Conservation (phyloP, 768 basidiomycete species). For the Amanita phalloides region DNA sequence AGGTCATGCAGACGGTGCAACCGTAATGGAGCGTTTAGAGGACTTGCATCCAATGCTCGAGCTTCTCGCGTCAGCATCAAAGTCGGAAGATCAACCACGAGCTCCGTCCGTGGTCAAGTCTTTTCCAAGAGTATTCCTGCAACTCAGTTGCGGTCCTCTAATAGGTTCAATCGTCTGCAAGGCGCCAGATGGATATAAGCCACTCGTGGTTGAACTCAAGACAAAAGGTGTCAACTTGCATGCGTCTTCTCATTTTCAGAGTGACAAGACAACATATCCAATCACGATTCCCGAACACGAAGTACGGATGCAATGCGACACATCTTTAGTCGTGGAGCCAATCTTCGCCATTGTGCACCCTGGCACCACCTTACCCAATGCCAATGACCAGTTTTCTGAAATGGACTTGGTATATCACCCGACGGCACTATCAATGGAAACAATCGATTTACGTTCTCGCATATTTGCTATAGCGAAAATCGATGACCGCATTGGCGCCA, state of each 20-base stretch:
- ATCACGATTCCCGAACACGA: conserved; percentile 24
- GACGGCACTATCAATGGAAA: conserved; percentile 45
- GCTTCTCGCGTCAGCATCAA: conserved; percentile 9
- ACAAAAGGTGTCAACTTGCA: conserved; percentile 40
- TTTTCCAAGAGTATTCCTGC: conserved; percentile 36
- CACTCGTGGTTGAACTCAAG: conserved; percentile 45
- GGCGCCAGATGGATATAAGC: conserved; percentile 23
- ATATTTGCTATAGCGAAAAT: conserved; percentile 40
- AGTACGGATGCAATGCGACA: conserved; percentile 31
- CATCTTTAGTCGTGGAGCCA: conserved; percentile 36
- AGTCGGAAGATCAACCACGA: conserved; percentile 4
- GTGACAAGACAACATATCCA: conserved; percentile 13
- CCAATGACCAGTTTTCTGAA: conserved; percentile 17
- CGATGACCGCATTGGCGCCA: conserved; percentile 30
- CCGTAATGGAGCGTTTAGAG: conserved; percentile 44
- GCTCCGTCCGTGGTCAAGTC: conserved; percentile 3
- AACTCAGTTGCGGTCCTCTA: conserved; percentile 38
- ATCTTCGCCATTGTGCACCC: conserved; percentile 43
- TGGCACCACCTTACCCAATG: conserved; percentile 10
- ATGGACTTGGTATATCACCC: conserved; percentile 34
- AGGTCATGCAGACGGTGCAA: conserved; percentile 30
- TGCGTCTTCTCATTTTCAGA: conserved; percentile 29
- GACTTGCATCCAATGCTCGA: conserved; percentile 32
- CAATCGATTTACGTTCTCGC: conserved; percentile 34
- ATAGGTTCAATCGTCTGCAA: conserved; percentile 42